These are phyloP conservation scores for Moricandia moricandioides DNA, from an alignment of 345 rosid genomes.

Conservation along the genomic window DNA sequence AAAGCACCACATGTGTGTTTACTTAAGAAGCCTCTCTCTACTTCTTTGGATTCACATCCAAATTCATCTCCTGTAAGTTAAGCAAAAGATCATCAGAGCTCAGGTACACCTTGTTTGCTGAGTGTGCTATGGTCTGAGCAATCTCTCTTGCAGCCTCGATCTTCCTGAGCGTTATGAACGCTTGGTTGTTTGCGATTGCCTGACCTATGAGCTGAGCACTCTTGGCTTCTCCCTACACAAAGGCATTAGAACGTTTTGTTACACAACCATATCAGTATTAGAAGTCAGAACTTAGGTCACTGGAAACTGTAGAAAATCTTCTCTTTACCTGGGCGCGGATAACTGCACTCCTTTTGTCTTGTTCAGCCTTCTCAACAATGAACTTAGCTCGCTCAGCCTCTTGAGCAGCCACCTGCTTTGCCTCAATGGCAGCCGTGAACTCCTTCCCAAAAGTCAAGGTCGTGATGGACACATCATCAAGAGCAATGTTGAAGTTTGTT, in stretches of 20 bases:
- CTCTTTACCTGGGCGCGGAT: constrained; percentile 79
- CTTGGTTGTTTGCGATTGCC: constrained; percentile 86
- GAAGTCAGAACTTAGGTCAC: not conserved
- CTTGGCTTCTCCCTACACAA: constrained; percentile 76
- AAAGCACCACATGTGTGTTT: not conserved
- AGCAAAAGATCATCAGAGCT: constrained; percentile 67
- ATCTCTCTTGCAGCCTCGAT: constrained; percentile 94
- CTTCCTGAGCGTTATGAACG: constrained; percentile 82
- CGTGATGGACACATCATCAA: constrained; percentile 93
- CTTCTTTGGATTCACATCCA: constrained; percentile 33
- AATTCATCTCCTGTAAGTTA: constrained; percentile 66
- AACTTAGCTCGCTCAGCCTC: constrained; percentile 95
- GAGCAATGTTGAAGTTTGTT: constrained; percentile 57
- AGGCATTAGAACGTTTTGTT: constrained; percentile 7
- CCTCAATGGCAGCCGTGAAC: constrained; percentile 93
- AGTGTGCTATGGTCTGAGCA: constrained; percentile 63
- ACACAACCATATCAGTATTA: not conserved
- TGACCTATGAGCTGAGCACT: constrained; percentile 93
- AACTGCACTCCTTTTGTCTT: constrained; percentile 86
- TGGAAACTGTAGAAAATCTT: not conserved
- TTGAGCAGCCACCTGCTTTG: constrained; percentile 94
- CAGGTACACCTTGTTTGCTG: constrained; percentile 71
- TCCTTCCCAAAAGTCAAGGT: constrained; percentile 86
- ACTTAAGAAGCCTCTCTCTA: constrained; percentile 4
- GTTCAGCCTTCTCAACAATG: constrained; percentile 92